phyloP scores from a whole-genome alignment of 2,329 filamentous ascomycete genomes.

The Madurella fahalii region DNA sequence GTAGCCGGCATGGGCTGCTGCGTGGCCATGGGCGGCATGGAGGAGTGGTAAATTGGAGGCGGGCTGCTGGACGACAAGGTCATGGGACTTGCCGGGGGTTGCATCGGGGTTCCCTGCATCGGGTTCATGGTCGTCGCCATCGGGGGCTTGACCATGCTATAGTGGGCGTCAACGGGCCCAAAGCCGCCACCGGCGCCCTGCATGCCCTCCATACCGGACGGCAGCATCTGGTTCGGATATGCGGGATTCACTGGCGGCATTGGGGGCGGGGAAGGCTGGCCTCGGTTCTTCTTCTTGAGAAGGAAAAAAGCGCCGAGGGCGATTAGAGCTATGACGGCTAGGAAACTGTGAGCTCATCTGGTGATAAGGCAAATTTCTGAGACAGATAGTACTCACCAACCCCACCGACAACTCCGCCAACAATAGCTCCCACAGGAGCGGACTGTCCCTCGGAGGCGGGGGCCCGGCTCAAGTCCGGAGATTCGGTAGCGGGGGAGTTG shows the following conservation, averaged over 20 bases:
- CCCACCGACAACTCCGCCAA: constrained; percentile 21
- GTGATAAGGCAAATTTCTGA: no score
- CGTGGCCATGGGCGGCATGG: background rate
- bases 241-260: background rate
- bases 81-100: background rate
- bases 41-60: background rate
- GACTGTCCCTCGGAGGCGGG: background rate
- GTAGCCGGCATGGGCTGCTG: background rate
- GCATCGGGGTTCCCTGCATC: constrained; percentile 8
- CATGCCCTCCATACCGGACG: background rate
- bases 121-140: background rate
- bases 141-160: constrained; percentile 8
- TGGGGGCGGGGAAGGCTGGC: background rate
- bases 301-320: constrained; percentile 18
- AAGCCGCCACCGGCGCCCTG: background rate
- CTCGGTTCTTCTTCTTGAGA: constrained; percentile 11
- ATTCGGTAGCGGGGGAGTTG: no score
- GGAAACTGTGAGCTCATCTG: background rate
- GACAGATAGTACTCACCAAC: constrained; percentile 12
- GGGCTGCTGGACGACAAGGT: constrained; percentile 1
- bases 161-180: background rate
- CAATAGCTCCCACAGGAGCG: constrained; percentile 15
- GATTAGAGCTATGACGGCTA: constrained; percentile 15
- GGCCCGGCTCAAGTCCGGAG: background rate
- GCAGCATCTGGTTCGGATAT: background rate